Evolutionary conservation across 176 grass and related monocot species (phyloP), one percentile per base, ranked within the genome.

Genomic region (Aegilops umbellulata): DNA sequence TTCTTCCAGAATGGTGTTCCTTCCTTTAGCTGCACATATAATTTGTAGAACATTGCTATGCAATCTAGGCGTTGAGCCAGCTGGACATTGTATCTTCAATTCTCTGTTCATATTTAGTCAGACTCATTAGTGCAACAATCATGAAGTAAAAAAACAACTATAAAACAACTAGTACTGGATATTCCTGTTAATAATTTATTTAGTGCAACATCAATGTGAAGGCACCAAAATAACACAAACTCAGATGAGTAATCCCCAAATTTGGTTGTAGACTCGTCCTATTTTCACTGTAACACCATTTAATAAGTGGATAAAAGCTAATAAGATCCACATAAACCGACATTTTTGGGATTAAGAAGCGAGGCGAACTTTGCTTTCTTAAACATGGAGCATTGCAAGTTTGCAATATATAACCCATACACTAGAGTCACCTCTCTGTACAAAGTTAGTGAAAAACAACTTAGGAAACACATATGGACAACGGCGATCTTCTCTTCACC

Each of bases 381-480:
- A 51, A n/a, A 64, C 34, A 36, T 10, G 32, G 16, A 61, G 22
- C 9, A 8, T 30, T 81, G 61, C 41, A 55, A 36, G 23, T 68
- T 35, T 81, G 61, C 30, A 55, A 36, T 53, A 44, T 44, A 49
- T 7, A 29, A 44, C 44, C 39, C 74, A 58, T 30, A 31, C 24
- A 57, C 34, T 26, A 67, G 26, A 10, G 30, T 63, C 23, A 78
- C 12, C 27, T 38, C 35, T 78, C 31, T 86, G 16, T 72, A 68
- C 58, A 60, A 78, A 87, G 67, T 75, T 83, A 80, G 66, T 61
- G 24, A 90, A 27, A 84, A 84, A 36, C 79, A 74, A 60, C 46
- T 64, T 14, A 19, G 22, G 19, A 76, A 82, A 77, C 39, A 60
- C 27, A 30, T 49, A 55, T 4, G 22, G 11, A 67, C 31, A 66